phyloP scores from a whole-genome alignment of 768 basidiomycete species.

The Amanita thiersii region DNA sequence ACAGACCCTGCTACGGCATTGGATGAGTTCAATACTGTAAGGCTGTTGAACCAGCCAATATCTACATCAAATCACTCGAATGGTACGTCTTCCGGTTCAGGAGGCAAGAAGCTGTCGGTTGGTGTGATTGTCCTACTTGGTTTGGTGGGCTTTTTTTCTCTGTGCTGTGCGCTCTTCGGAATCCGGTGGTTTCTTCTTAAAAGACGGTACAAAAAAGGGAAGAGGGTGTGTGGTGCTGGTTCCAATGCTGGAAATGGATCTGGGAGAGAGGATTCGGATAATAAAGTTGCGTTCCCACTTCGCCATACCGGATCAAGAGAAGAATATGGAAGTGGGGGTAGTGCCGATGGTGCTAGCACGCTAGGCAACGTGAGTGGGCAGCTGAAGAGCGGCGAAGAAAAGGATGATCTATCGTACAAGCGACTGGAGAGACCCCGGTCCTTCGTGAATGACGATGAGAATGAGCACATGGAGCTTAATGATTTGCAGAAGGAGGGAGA shows the following conservation, averaged over 20 bases:
- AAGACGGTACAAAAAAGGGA: conserved; percentile 13
- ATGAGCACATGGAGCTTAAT: no score
- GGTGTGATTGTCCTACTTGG: conserved; percentile 59
- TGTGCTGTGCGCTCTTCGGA: conserved; percentile 47
- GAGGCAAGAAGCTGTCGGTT: conserved; percentile 37
- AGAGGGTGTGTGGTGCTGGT: conserved; percentile 6
- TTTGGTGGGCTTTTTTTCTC: conserved; percentile 47
- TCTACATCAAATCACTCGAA: conserved; percentile 9
- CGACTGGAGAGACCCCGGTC: no score
- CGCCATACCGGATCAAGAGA: no score
- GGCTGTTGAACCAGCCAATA: conserved; percentile 60
- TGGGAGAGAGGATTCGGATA: no score
- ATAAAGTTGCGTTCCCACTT: no score
- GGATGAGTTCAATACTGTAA: conserved; percentile 60
- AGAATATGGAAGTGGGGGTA: no score
- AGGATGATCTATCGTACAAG: no score
- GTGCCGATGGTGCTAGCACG: no score
- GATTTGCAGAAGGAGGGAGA: neutral
- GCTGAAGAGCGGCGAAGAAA: no score
- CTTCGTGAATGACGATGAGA: no score
- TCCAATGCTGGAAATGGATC: conserved; percentile 2
- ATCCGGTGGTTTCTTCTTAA: conserved; percentile 39
- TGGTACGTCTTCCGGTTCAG: conserved; percentile 11
- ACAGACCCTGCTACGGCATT: conserved; percentile 57
- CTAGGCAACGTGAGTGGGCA: no score